Percentiles rank a stretch among this genome's conserved stretches.
These are phyloP conservation scores for Saturnispora quitensis DNA, from an alignment of 805 yeast species.

Conservation along the genomic window DNA sequence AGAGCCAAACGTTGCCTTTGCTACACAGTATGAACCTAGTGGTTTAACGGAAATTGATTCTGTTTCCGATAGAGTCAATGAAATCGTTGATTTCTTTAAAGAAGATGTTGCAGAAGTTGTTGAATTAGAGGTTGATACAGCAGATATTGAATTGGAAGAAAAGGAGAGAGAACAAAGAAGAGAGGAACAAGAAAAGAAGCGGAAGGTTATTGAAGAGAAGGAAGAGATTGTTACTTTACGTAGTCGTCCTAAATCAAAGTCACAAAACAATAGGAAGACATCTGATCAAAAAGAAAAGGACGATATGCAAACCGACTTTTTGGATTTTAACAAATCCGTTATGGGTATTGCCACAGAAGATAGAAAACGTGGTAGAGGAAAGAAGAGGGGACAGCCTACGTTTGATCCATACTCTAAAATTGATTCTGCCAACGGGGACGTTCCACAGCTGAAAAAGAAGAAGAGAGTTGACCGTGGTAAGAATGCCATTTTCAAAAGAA, in stretches of 20 bases:
- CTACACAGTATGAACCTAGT: constrained; percentile 16
- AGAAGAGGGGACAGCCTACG: constrained; percentile 28
- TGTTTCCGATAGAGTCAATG: constrained; percentile 14
- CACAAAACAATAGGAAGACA: constrained; percentile 7
- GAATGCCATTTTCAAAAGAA: constrained; percentile 23
- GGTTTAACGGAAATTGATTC: constrained; percentile 13
- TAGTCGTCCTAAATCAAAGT: constrained; percentile 16
- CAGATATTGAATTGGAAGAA: constrained; percentile 15
- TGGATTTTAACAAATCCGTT: constrained; percentile 22
- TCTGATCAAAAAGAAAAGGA: constrained; percentile 16
- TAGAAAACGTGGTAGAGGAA: constrained; percentile 11
- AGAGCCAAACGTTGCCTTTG: constrained; percentile 11
- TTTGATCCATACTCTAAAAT: constrained; percentile 51
- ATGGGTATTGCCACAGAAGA: constrained; percentile 11
- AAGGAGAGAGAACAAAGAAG: constrained; percentile 10
- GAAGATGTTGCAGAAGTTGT: constrained; percentile 12
- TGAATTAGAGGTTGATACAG: constrained; percentile 14
- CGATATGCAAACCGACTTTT: constrained; percentile 19
- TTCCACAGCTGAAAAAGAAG: constrained; percentile 22
- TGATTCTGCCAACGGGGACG: constrained; percentile 13
- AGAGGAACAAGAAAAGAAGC: background rate
- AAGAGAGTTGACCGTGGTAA: constrained; percentile 21
- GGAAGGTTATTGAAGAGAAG: constrained; percentile 14
- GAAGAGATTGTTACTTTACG: constrained; percentile 27
- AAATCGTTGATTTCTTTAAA: constrained; percentile 13